A percentile compares a stretch with the other conserved stretches of the same genome.
Conservation (phyloP, 1,284 basidiomycete species). For the Sporisorium iseilematis-ciliati region DNA sequence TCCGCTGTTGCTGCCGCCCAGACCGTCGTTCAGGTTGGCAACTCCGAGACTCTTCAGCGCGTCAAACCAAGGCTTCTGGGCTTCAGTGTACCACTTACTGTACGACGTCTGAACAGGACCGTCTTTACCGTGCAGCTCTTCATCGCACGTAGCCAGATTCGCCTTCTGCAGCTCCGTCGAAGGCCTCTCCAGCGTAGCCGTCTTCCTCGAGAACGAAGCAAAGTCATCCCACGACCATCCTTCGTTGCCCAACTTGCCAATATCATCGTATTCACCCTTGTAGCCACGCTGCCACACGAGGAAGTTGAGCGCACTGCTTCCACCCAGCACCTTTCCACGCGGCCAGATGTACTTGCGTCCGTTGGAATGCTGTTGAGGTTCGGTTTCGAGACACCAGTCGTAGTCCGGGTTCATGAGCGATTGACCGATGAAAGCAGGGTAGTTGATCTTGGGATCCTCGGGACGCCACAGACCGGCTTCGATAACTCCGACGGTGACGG, state of each 20-base stretch:
- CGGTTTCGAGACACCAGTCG: conserved; percentile 52
- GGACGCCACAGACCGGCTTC: conserved; percentile 59
- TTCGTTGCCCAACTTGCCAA: conserved; percentile 49
- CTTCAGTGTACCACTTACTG: conserved; percentile 56
- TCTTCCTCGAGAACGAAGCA: conserved; percentile 38
- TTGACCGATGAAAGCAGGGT: conserved; percentile 53
- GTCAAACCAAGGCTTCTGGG: conserved; percentile 54
- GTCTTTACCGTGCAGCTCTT: conserved; percentile 42
- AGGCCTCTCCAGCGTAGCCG: conserved; percentile 39
- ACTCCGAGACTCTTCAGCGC: conserved; percentile 54
- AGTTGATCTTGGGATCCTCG: conserved; percentile 55
- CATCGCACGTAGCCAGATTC: conserved; percentile 49
- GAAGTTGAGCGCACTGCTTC: conserved; percentile 71
- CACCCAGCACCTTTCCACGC: conserved; percentile 49
- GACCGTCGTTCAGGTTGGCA: conserved; percentile 38
- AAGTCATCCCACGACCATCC: conserved; percentile 61
- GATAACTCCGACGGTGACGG: conserved; percentile 56
- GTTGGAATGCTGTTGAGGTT: conserved; percentile 49
- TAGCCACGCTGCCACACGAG: conserved; percentile 60
- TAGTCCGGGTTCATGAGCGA: conserved; percentile 57
- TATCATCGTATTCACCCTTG: conserved; percentile 56
- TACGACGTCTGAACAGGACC: conserved; percentile 54
- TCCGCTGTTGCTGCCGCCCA: conserved; percentile 51
- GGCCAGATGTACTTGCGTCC: conserved; percentile 54
- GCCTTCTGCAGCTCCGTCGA: conserved; percentile 46